Base-by-base conservation (phyloP, 129 eudicot genomes). In the Ambrosia artemisiifolia region DNA sequence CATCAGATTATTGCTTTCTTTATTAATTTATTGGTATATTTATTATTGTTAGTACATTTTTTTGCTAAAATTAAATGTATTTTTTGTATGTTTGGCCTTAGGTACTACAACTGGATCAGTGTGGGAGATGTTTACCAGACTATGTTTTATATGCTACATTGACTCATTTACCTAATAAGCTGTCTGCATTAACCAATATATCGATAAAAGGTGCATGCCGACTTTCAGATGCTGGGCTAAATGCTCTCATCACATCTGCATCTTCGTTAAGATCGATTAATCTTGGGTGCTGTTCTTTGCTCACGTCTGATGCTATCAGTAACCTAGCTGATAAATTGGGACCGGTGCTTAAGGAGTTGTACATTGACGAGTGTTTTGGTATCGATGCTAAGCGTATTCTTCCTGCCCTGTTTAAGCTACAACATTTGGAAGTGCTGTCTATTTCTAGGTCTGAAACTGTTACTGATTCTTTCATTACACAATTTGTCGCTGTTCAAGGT, bases 141-240 rank as follows among this genome's bases (percentile, higher is more conserved):
- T 88, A 83, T 71, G 72, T 74, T 57, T 68, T 94, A 44, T 67
- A 34, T 36, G 19, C 76, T 24, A 79, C 92, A 14, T 83, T 93
- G 78, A 80, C 84, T 56, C 68, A 74, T 24, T 75, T 80, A 30
- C 81, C 88, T 17, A 75, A 76, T 70, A 47, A 79, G 24, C 75
- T 93, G 20, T 82, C 91, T 47, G 87, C 84, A n/a, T 75, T 93
- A 65, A 82, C 95, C 48, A 82, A 81, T 44, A 34, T 93, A 64
- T 93, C 98, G 13, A 48, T 94, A 82, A 90, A 83, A 82, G 96
- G 92, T 71, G 98, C 96, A 49, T 94, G 88, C 78, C 92, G 96
- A n/a, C 87, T 94, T 76, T 83, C 98, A 32, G 98, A 94, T 84
- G 81, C 67, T 70, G 98, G 98, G 46, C 74, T 94, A 20, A 71